These are phyloP conservation scores for Wallacemonas sp. DNA, from an alignment of 208 protist species.

Conservation along the genomic window DNA sequence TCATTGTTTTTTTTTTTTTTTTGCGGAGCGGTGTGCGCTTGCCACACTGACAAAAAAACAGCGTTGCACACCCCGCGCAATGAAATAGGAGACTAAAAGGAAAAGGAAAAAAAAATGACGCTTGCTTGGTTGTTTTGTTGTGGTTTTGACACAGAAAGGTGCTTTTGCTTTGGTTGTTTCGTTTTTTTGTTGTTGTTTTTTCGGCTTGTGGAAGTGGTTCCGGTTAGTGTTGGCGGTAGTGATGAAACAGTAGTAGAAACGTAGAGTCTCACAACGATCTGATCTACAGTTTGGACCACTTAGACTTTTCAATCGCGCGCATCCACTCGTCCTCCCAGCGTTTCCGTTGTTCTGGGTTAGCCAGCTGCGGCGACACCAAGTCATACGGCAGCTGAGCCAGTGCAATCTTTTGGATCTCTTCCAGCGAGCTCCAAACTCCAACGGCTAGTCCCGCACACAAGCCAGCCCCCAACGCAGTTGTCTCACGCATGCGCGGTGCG, in stretches of 20 bases:
- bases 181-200: too few species aligned
- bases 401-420: constrained; percentile 40
- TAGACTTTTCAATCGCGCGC: constrained; percentile 42
- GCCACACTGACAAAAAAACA: too few species aligned
- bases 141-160: too few species aligned
- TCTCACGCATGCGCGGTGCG: constrained; percentile 71
- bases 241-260: background rate
- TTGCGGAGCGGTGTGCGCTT: too few species aligned
- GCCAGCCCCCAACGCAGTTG: constrained; percentile 75
- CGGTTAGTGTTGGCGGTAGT: background rate
- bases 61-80: too few species aligned
- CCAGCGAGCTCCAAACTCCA: constrained; percentile 64
- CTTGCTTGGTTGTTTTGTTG: too few species aligned
- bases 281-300: constrained; percentile 73
- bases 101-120: too few species aligned
- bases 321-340: constrained; percentile 48
- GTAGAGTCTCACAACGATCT: background rate
- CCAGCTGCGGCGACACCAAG: constrained; percentile 27
- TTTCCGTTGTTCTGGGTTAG: constrained; percentile 27
- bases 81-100: too few species aligned
- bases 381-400: constrained; percentile 28
- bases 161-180: too few species aligned
- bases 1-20: too few species aligned
- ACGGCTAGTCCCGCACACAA: constrained; percentile 71
- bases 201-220: too few species aligned